Conservation (phyloP, 805 yeast species). For the Peterozyma xylosa region DNA sequence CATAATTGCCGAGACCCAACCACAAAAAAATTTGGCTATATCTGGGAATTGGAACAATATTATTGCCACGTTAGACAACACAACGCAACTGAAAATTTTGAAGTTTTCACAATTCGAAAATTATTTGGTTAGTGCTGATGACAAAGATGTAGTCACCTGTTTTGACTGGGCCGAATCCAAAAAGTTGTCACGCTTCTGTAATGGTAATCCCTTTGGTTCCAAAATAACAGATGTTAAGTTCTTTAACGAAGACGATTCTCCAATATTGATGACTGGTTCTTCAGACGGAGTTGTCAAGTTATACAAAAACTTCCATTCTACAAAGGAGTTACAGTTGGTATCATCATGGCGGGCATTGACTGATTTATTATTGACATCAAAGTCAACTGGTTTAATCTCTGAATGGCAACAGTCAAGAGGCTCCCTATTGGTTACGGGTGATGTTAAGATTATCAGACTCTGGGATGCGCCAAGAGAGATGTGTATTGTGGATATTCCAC, state of each 20-base stretch:
- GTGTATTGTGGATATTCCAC: slow-evolving; percentile 82
- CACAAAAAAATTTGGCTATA: slow-evolving; percentile 76
- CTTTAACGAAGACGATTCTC: slow-evolving; percentile 87
- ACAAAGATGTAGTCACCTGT: slow-evolving; percentile 71
- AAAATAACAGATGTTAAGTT: slow-evolving; percentile 81
- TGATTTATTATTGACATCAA: slow-evolving; percentile 72
- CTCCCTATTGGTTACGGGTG: slow-evolving; percentile 85
- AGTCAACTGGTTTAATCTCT: slow-evolving; percentile 74
- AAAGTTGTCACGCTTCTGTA: slow-evolving; percentile 64
- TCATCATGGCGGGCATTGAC: slow-evolving; percentile 93
- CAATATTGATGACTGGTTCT: slow-evolving; percentile 79
- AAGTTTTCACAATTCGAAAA: slow-evolving; percentile 89
- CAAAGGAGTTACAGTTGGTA: slow-evolving; percentile 50
- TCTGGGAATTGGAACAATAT: slow-evolving; percentile 80
- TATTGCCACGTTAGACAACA: slow-evolving; percentile 53
- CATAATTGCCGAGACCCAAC: slow-evolving; percentile 83
- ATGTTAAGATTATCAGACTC: slow-evolving; percentile 79
- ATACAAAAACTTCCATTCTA: slow-evolving; percentile 65
- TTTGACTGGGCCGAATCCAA: slow-evolving; percentile 77
- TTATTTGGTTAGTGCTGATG: slow-evolving; percentile 72
- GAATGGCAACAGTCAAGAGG: slow-evolving; percentile 99
- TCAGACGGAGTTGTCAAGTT: slow-evolving; percentile 92
- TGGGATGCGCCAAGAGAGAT: slow-evolving; percentile 98
- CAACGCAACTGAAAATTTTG: slow-evolving; percentile 72
- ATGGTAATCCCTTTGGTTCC: slow-evolving; percentile 82